A percentile compares a stretch with the other conserved stretches of the same genome.
Evolutionary conservation across 2,329 filamentous ascomycete genomes (phyloP).

Genomic region (Penicillium verrucosum): DNA sequence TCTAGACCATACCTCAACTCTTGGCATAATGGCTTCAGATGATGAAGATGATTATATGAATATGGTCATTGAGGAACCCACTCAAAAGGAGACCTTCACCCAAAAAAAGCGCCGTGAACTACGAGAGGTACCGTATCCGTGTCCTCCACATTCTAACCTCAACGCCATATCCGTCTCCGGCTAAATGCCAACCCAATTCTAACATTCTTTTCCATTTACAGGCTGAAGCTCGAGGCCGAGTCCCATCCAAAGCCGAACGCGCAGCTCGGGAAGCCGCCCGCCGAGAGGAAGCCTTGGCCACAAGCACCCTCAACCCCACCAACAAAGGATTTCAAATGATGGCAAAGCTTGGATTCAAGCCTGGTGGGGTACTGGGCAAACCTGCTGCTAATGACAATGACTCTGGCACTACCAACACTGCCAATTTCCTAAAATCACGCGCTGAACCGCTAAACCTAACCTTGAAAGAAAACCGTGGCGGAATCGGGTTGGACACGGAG

Average conservation of each 20-base stretch:
- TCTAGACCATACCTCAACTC: neutral
- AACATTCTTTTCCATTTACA: slow-evolving; percentile 33
- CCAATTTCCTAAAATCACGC: slow-evolving; percentile 37
- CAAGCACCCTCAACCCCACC: slow-evolving; percentile 66
- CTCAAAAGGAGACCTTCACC: slow-evolving; percentile 59
- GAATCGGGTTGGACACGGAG: slow-evolving; percentile 79
- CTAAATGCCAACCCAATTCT: slow-evolving; percentile 45
- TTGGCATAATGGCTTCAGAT: slow-evolving; percentile 31
- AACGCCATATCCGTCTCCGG: slow-evolving; percentile 41
- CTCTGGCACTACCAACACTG: neutral
- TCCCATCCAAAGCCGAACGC: slow-evolving; percentile 75
- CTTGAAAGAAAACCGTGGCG: slow-evolving; percentile 74
- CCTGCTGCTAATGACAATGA: slow-evolving; percentile 36
- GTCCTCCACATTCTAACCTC: slow-evolving; percentile 1
- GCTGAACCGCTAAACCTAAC: slow-evolving; percentile 73
- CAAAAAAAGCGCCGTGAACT: slow-evolving; percentile 56
- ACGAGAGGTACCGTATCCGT: slow-evolving; percentile 42
- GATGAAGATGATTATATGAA: slow-evolving; percentile 94
- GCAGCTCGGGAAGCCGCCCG: slow-evolving; percentile 69
- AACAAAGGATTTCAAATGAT: slow-evolving; percentile 96
- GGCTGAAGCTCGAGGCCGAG: slow-evolving; percentile 63
- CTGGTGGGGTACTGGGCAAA: slow-evolving; percentile 70
- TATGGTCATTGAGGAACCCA: slow-evolving; percentile 77
- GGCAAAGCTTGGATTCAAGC: slow-evolving; percentile 87
- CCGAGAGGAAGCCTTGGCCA: slow-evolving; percentile 72